These are phyloP conservation scores for Gryganskiella cystojenkinii DNA, from an alignment of 192 early-diverging fungal species.

Conservation along the genomic window DNA sequence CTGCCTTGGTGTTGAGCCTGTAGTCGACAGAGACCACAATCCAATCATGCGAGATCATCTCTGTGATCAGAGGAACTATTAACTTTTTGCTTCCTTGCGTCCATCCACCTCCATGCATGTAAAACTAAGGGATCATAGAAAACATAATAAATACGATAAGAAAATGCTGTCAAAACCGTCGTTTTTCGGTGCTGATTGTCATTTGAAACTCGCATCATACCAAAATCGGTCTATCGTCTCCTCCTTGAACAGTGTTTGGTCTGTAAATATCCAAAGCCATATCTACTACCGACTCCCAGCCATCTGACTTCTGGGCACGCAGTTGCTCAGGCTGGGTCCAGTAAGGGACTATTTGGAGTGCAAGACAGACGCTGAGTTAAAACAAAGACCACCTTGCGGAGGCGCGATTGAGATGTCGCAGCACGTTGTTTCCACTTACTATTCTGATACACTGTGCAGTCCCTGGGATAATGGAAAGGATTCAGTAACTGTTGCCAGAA, in stretches of 20 bases:
- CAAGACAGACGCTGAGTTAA: too few species aligned
- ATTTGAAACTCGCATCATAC: constrained; percentile 18
- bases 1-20: constrained; percentile 56
- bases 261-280: constrained; percentile 51
- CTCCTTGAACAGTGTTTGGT: constrained; percentile 25
- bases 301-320: constrained; percentile 19
- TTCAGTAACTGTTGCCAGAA: constrained; percentile 50
- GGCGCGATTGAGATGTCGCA: not conserved
- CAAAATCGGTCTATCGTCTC: constrained; percentile 43
- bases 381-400: not conserved
- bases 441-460: constrained; percentile 42
- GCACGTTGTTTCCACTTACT: constrained; percentile 12
- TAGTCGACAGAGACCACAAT: constrained; percentile 71
- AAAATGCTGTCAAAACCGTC: not conserved
- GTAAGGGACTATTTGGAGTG: constrained; percentile 52
- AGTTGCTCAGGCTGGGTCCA: constrained; percentile 30
- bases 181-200: not conserved
- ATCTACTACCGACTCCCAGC: constrained; percentile 23
- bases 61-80: constrained; percentile 49
- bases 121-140: constrained; percentile 53
- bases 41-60: constrained; percentile 57
- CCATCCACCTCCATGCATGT: constrained; percentile 77
- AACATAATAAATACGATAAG: not conserved
- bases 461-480: constrained; percentile 33
- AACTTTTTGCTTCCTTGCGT: constrained; percentile 65